A percentile compares a stretch with the other conserved stretches of the same genome.
Evolutionary conservation across 2,329 filamentous ascomycete genomes (phyloP).

Genomic region (Penicillium sp.): DNA sequence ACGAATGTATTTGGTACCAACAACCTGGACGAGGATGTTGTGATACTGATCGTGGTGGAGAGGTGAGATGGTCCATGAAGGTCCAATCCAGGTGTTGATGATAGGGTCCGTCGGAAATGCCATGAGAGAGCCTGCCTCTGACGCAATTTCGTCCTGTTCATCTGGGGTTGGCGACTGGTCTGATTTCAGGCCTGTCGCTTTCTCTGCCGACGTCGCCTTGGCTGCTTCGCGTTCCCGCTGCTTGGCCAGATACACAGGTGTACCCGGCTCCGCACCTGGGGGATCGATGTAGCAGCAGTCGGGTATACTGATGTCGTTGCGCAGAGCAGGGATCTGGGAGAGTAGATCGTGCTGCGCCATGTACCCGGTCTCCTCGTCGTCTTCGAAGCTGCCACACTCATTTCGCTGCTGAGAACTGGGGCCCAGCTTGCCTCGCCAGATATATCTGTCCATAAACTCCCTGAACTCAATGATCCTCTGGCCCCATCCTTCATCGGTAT

Average conservation of each 20-base stretch:
- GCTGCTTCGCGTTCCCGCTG: conserved; percentile 31
- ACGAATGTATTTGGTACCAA: conserved; percentile 89
- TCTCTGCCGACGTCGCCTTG: neutral
- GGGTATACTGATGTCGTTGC: conserved; percentile 76
- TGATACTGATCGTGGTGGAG: conserved; percentile 94
- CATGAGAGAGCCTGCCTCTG: conserved; percentile 22
- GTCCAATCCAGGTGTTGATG: conserved; percentile 93
- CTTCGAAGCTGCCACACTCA: conserved; percentile 6
- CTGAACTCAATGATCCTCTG: conserved; percentile 79
- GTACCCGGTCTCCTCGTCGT: conserved; percentile 66
- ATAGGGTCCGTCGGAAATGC: conserved; percentile 59
- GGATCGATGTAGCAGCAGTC: conserved; percentile 82
- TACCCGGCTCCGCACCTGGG: conserved; percentile 60
- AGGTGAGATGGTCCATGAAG: conserved; percentile 84
- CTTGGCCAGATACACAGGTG: conserved; percentile 52
- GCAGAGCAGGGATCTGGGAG: conserved; percentile 76
- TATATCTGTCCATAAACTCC: conserved; percentile 70
- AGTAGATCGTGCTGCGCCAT: conserved; percentile 92
- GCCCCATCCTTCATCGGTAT: conserved; percentile 83
- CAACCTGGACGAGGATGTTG: conserved; percentile 87
- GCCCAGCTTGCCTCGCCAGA: conserved; percentile 48
- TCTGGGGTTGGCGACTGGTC: neutral
- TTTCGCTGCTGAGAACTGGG: conserved; percentile 12
- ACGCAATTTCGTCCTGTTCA: conserved; percentile 13
- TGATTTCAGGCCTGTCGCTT: neutral